Evolutionary conservation across 768 basidiomycete species (phyloP).

Genomic region (Suillus lakei): DNA sequence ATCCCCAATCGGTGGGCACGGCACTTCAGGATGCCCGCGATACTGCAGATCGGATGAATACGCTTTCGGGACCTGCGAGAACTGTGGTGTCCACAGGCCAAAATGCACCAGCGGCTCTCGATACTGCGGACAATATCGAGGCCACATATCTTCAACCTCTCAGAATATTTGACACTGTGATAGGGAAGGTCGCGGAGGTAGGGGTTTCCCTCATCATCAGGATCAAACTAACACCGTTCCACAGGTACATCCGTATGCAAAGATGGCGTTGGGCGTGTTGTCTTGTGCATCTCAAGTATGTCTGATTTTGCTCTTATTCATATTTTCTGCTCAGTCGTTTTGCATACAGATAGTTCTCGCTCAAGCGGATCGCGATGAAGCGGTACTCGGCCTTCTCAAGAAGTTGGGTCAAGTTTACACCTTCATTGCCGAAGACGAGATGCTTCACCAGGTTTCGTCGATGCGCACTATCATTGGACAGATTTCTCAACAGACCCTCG

Average conservation of each 20-base stretch:
- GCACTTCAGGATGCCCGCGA: not conserved
- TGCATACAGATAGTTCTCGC: no score
- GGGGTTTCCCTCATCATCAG: not conserved
- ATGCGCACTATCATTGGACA: not conserved
- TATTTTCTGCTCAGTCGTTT: no score
- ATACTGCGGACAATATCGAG: not conserved
- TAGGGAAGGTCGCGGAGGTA: not conserved
- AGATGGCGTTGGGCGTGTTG: no score
- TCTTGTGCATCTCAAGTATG: no score
- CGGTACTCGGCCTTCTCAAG: no score
- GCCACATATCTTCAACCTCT: not conserved
- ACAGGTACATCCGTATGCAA: no score
- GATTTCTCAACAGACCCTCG: not conserved
- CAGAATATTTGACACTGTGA: not conserved
- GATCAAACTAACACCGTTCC: no score
- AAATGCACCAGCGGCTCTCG: not conserved
- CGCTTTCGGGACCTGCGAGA: not conserved
- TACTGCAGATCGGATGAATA: no score
- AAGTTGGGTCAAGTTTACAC: no score
- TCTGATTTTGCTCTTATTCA: no score
- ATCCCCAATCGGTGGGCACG: not conserved
- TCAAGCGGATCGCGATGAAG: no score
- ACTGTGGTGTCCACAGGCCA: not conserved
- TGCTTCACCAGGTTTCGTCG: not conserved
- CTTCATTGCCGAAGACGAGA: no score